phyloP scores from a whole-genome alignment of 306 rosid genomes.

The Quercus berberidifolia region DNA sequence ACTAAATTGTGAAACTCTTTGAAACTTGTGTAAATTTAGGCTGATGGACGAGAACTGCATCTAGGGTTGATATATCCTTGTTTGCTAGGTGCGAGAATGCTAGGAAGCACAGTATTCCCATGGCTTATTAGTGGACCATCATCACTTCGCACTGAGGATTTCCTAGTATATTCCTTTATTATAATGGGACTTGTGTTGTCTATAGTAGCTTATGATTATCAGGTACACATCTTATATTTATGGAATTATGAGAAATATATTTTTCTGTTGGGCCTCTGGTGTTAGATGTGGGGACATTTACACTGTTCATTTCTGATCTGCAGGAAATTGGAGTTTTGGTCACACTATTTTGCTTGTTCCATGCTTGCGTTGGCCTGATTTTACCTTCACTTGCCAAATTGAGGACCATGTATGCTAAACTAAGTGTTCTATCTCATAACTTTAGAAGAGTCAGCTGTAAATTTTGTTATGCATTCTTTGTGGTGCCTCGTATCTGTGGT shows the following conservation, averaged over 20 bases:
- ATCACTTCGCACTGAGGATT: slow-evolving; percentile 73
- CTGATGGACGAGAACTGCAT: slow-evolving; percentile 93
- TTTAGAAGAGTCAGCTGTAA: not conserved
- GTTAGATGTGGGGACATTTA: slow-evolving; percentile 12
- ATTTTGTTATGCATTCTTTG: not conserved
- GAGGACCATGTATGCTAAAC: slow-evolving; percentile 77
- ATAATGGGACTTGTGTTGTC: slow-evolving; percentile 59
- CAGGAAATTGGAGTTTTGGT: slow-evolving; percentile 86
- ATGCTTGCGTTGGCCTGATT: slow-evolving; percentile 67
- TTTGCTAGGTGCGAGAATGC: slow-evolving; percentile 82
- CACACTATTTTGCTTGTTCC: slow-evolving; percentile 71
- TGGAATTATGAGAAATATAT: slow-evolving; percentile 5
- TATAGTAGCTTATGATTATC: slow-evolving; percentile 80
- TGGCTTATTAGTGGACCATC: slow-evolving; percentile 76
- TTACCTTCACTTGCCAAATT: slow-evolving; percentile 89
- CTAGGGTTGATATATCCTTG: slow-evolving; percentile 81
- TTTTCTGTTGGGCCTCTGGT: slow-evolving; percentile 5
- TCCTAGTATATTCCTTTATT: slow-evolving; percentile 54
- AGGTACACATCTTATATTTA: slow-evolving; percentile 43
- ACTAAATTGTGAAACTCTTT: not conserved
- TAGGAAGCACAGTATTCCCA: slow-evolving; percentile 85
- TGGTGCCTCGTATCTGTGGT: no score
- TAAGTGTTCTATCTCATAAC: not conserved
- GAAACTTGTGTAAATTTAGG: slow-evolving; percentile 48
- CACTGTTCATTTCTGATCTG: slow-evolving; percentile 26